Evolutionary conservation across 2,329 filamentous ascomycete species (phyloP).

Genomic region (Trichoderma endophyticum): DNA sequence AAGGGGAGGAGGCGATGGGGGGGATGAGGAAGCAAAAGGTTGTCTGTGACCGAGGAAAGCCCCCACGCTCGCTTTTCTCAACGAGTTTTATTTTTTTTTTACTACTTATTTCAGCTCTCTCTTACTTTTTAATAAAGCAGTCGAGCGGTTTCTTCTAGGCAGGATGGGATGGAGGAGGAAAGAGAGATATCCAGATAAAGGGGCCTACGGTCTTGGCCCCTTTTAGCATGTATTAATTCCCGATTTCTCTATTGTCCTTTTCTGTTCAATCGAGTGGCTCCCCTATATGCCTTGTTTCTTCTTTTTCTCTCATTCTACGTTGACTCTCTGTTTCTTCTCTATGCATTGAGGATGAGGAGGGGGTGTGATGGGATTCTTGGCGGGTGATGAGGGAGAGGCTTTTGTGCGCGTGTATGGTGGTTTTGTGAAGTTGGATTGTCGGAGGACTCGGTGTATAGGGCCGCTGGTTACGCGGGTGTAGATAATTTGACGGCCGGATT

Average conservation of each 20-base stretch:
- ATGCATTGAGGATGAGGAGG: not conserved
- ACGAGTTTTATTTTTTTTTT: slow-evolving; percentile 1
- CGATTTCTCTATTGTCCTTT: slow-evolving; percentile 32
- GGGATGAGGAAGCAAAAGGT: not conserved
- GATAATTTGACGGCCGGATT: slow-evolving; percentile 5
- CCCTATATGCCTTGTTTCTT: slow-evolving; percentile 4
- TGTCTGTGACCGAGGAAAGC: slow-evolving; percentile 7
- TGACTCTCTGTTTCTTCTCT: not conserved
- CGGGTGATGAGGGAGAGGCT: not conserved
- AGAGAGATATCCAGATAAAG: slow-evolving; percentile 21
- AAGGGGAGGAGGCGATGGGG: slow-evolving; percentile 1
- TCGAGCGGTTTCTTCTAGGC: slow-evolving; percentile 15
- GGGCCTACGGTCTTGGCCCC: slow-evolving; percentile 33
- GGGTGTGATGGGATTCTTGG: not conserved
- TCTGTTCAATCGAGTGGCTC: slow-evolving; percentile 20
- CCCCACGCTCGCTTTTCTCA: slow-evolving; percentile 10
- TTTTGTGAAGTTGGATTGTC: not conserved
- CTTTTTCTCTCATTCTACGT: not conserved
- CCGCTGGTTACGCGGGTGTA: not conserved
- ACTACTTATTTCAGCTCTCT: not conserved
- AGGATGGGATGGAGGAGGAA: not conserved
- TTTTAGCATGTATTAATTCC: slow-evolving; percentile 51
- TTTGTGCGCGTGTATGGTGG: not conserved
- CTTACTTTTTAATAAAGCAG: slow-evolving; percentile 19
- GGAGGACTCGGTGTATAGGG: not conserved